Conservation (phyloP, 495 filamentous ascomycete genomes). For the Trichoderma virens region DNA sequence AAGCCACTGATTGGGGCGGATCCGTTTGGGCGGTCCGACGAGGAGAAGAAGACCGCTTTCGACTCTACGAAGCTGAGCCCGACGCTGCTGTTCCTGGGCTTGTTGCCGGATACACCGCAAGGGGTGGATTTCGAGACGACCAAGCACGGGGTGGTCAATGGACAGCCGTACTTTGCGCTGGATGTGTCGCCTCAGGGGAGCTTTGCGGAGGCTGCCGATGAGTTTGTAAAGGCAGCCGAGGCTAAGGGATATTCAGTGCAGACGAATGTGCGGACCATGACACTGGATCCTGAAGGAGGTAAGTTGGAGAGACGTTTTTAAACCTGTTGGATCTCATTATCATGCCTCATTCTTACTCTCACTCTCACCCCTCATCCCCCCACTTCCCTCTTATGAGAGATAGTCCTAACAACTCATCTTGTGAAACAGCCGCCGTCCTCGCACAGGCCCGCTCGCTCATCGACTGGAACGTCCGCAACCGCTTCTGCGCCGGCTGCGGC, state of each 20-base stretch:
- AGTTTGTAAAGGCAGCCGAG: conserved; percentile 21
- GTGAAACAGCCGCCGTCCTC: conserved; percentile 68
- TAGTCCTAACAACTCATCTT: background rate
- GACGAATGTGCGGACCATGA: conserved; percentile 25
- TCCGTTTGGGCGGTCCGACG: conserved; percentile 64
- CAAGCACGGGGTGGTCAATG: conserved; percentile 50
- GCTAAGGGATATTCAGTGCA: conserved; percentile 23
- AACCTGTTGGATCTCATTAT: conserved; percentile 4
- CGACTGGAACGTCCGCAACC: conserved; percentile 93
- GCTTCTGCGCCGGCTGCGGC: conserved; percentile 84
- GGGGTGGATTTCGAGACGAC: conserved; percentile 40
- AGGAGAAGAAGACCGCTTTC: conserved; percentile 61
- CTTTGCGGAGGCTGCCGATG: conserved; percentile 50
- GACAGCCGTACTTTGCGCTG: conserved; percentile 77
- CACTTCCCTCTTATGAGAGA: background rate
- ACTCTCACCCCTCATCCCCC: background rate
- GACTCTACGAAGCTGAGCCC: conserved; percentile 61
- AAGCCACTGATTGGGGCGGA: conserved; percentile 60
- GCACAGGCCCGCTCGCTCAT: conserved; percentile 83
- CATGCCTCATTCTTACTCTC: background rate
- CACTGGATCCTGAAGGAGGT: conserved; percentile 38
- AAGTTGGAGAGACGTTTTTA: no score
- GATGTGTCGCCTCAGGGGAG: conserved; percentile 72
- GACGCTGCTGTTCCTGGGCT: conserved; percentile 74
- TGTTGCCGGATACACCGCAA: conserved; percentile 40